phyloP scores from a whole-genome alignment of 2,329 filamentous ascomycete genomes.

The Calonectria pteridis region DNA sequence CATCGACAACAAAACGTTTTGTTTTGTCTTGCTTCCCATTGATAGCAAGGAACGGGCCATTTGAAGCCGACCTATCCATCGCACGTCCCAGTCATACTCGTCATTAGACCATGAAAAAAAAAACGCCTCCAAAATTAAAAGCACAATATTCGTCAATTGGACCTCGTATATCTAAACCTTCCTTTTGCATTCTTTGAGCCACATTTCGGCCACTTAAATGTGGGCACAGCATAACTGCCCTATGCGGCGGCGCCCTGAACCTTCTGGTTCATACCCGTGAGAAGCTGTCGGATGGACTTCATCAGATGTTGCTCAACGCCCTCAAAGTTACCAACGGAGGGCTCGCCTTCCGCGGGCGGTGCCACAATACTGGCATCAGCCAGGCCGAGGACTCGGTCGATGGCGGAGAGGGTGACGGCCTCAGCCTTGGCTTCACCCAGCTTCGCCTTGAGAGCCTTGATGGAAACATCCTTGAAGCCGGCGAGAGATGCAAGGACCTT shows the following conservation, averaged over 20 bases:
- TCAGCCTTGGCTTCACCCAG: slow-evolving; percentile 59
- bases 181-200: background rate
- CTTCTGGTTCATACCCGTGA: slow-evolving; percentile 56
- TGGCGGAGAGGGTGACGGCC: slow-evolving; percentile 62
- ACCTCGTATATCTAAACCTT: slow-evolving; percentile 15
- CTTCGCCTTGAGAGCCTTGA: slow-evolving; percentile 56
- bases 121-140: slow-evolving; percentile 34
- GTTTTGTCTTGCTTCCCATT: slow-evolving; percentile 10
- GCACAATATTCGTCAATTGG: slow-evolving; percentile 27
- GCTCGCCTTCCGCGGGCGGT: slow-evolving; percentile 49
- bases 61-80: slow-evolving; percentile 36
- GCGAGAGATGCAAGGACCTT: slow-evolving; percentile 57
- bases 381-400: slow-evolving; percentile 63
- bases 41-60: slow-evolving; percentile 20
- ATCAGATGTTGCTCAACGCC: slow-evolving; percentile 57
- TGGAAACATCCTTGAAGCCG: slow-evolving; percentile 61
- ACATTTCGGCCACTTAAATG: background rate
- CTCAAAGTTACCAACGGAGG: slow-evolving; percentile 50
- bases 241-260: slow-evolving; percentile 38
- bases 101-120: slow-evolving; percentile 45
- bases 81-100: slow-evolving; percentile 38
- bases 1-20: slow-evolving; percentile 7
- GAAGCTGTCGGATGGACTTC: slow-evolving; percentile 54
- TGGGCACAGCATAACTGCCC: background rate
- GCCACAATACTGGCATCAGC: slow-evolving; percentile 58